Conservation (phyloP, 768 basidiomycete species). For the Suillus decipiens region DNA sequence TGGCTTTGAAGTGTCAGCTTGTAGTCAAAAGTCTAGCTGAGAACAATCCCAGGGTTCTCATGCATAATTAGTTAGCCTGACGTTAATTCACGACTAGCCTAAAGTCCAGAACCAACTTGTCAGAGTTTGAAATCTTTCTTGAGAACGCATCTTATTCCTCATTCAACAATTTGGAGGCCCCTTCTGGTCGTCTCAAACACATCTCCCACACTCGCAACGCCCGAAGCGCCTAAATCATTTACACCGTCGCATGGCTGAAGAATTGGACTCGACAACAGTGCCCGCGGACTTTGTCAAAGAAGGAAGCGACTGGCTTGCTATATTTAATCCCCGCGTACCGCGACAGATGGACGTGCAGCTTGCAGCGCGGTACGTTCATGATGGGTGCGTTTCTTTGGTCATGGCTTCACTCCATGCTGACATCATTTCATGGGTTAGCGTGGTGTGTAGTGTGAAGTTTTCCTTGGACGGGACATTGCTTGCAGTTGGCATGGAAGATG, state of each 20-base stretch:
- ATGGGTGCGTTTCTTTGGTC: conserved; percentile 6
- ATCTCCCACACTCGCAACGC: neutral
- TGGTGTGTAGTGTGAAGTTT: conserved; percentile 90
- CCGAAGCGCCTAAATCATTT: neutral
- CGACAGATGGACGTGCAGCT: conserved; percentile 75
- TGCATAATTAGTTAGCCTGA: neutral
- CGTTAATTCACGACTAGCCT: neutral
- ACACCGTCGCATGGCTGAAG: conserved; percentile 2
- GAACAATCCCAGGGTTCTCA: neutral
- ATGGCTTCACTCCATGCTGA: conserved; percentile 4
- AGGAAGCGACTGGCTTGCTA: conserved; percentile 85
- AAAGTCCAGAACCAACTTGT: neutral
- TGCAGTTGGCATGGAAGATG: conserved; percentile 63
- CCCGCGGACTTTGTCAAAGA: conserved; percentile 49
- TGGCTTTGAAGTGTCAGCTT: neutral
- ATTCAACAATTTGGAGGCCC: neutral
- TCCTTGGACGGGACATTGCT: conserved; percentile 91
- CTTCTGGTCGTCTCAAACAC: no score
- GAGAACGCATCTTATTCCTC: neutral
- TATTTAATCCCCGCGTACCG: conserved; percentile 83
- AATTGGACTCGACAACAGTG: conserved; percentile 30
- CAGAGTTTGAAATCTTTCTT: neutral
- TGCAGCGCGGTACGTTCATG: conserved; percentile 9
- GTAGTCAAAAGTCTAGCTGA: conserved; percentile 2
- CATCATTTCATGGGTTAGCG: conserved; percentile 39